Base-by-base conservation (phyloP, 164 flowering plant species). In the Aristolochia fimbriata region DNA sequence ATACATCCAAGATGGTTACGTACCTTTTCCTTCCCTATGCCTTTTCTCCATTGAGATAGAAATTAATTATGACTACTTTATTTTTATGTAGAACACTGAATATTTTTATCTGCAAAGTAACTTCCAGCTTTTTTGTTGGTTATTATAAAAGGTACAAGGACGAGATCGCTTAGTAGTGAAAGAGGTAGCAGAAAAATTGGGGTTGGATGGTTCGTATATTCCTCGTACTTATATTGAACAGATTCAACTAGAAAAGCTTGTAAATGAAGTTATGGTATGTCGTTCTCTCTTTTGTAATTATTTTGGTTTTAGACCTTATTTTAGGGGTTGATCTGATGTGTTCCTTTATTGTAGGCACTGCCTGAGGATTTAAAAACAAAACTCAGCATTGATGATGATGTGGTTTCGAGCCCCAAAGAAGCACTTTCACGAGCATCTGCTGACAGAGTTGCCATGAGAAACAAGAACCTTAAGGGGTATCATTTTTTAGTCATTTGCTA, bases 171-270 rank as follows among this genome's bases (percentile, higher is more conserved):
- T 71, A 55, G 66, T 57, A 59, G 91, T 94, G 30, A 79, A 71
- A 70, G 8, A 3, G 64, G 76, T 85, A 30, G 97, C 95, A 4
- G 85, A 88, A 65, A 81, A 79, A 70, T 80, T 94, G 59, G 93
- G 87, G n/a, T 71, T 91, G 74, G 91, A 83, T 41, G 97, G 96
- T 51, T 86, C 96, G 62, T 94, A 82, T 68, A 72, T 77, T 60
- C 88, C 99, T 43, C 95, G 97, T 25, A 91, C 97, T 47, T 94
- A 94, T 59, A 91, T 94, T 22, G 97, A 94, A 77, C 97, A 91
- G 74, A 94, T 94, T 75, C 96, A 94, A 76, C 65, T 88, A 62
- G 97, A 94, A 68, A 91, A 91, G 73, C 96, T 94, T 62, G 88
- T 94, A 55, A 78, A 85, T 73, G 99, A 94, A 61, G 93, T 94